Conservation (phyloP, 257 asterid species). For the Przewalskia tangutica region DNA sequence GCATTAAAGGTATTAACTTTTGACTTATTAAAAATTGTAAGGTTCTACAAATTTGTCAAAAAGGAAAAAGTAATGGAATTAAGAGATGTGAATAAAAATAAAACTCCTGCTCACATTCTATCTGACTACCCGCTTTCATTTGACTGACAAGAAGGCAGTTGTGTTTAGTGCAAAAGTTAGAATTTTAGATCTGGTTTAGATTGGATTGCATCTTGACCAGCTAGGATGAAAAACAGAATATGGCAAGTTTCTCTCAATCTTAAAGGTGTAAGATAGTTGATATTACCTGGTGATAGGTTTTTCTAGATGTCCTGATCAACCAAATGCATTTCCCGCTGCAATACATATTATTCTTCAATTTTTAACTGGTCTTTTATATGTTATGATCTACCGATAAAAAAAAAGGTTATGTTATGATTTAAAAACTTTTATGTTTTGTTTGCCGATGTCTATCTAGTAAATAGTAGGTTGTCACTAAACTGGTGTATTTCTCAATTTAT, state of each 20-base stretch:
- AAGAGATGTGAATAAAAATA: not conserved
- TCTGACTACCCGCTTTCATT: not conserved
- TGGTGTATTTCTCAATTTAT: slow-evolving; percentile 14
- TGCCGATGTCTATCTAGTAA: not conserved
- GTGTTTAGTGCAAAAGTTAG: not conserved
- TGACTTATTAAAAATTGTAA: not conserved
- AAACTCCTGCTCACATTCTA: not conserved
- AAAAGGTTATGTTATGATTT: not conserved
- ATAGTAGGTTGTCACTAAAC: slow-evolving; percentile 11
- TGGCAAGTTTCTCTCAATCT: not conserved
- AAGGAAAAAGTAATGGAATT: not conserved
- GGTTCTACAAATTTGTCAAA: not conserved
- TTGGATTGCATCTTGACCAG: not conserved
- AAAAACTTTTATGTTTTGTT: not conserved
- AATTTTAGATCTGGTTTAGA: not conserved
- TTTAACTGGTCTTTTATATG: not conserved
- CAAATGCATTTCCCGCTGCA: not conserved
- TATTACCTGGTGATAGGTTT: not conserved
- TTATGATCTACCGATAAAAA: not conserved
- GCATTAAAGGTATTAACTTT: too few relatives aligned
- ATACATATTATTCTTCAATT: not conserved
- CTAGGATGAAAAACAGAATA: not conserved
- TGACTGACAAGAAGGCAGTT: not conserved
- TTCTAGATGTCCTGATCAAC: not conserved
- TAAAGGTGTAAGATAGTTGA: not conserved